Evolutionary conservation across 192 early-diverging fungal genomes (phyloP).

Genomic region (Lobosporangium transversale): DNA sequence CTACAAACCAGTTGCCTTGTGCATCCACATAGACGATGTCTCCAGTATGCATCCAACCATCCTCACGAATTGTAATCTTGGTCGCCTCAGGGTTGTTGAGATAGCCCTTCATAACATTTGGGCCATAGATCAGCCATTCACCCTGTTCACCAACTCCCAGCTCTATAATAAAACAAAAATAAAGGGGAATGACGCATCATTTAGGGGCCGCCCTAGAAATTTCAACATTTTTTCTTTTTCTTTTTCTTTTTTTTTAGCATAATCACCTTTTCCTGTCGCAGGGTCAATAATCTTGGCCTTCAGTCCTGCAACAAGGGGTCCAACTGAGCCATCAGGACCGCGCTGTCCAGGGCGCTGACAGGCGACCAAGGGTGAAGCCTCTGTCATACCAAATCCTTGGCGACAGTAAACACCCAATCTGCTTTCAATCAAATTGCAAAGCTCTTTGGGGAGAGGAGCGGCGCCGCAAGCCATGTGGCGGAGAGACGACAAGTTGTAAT

Average conservation of each 20-base stretch:
- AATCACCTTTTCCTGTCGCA: slow-evolving; percentile 58
- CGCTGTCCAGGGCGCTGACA: slow-evolving; percentile 24
- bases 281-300: slow-evolving; percentile 59
- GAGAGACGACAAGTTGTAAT: slow-evolving; percentile 80
- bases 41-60: slow-evolving; percentile 63
- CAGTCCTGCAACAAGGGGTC: slow-evolving; percentile 54
- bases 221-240: no score
- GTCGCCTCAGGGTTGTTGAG: slow-evolving; percentile 60
- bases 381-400: slow-evolving; percentile 75
- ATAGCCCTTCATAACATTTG: slow-evolving; percentile 64
- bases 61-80: slow-evolving; percentile 49
- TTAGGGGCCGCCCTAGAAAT: no score
- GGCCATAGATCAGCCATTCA: slow-evolving; percentile 58
- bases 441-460: slow-evolving; percentile 80
- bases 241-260: no score
- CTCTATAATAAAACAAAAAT: slow-evolving; percentile 22
- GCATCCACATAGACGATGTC: slow-evolving; percentile 69
- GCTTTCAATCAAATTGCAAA: slow-evolving; percentile 62
- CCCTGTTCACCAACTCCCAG: slow-evolving; percentile 58
- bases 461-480: slow-evolving; percentile 75
- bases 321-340: slow-evolving; percentile 54
- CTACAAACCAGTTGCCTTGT: slow-evolving; percentile 69
- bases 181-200: no score
- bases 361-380: slow-evolving; percentile 41
- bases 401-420: slow-evolving; percentile 55